A percentile compares a stretch with the other conserved stretches of the same genome.
These are phyloP conservation scores for Hyaloscypha bicolor DNA, from an alignment of 495 filamentous ascomycete genomes.

Conservation along the genomic window DNA sequence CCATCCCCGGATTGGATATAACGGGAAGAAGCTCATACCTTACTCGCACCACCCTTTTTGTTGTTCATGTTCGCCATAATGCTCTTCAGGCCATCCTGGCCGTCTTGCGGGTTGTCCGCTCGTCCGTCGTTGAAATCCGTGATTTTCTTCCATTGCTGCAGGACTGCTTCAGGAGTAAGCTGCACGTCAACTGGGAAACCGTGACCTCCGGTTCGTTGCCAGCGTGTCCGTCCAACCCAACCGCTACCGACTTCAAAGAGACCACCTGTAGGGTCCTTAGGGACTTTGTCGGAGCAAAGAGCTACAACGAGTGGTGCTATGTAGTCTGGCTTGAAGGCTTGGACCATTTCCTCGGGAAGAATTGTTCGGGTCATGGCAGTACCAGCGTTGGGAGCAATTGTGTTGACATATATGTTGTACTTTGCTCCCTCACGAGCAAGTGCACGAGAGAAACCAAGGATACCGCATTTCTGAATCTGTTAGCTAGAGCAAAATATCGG, in stretches of 20 bases:
- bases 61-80: slow-evolving; percentile 94
- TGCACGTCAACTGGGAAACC: slow-evolving; percentile 90
- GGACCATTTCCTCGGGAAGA: slow-evolving; percentile 96
- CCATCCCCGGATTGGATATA: neutral
- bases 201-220: slow-evolving; percentile 90
- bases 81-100: slow-evolving; percentile 74
- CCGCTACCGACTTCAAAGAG: slow-evolving; percentile 97
- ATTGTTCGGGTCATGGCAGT: slow-evolving; percentile 95
- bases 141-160: slow-evolving; percentile 77
- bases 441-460: slow-evolving; percentile 91
- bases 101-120: slow-evolving; percentile 84
- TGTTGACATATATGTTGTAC: slow-evolving; percentile 99
- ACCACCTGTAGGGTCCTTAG: slow-evolving; percentile 79
- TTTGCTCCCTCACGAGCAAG: slow-evolving; percentile 92
- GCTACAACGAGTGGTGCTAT: slow-evolving; percentile 91
- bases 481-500: slow-evolving; percentile 15
- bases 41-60: slow-evolving; percentile 42
- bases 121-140: slow-evolving; percentile 87
- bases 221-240: slow-evolving; percentile 89
- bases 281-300: slow-evolving; percentile 85
- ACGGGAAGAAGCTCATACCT: slow-evolving; percentile 30
- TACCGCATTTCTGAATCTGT: slow-evolving; percentile 75
- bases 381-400: slow-evolving; percentile 95
- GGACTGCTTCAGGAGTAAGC: slow-evolving; percentile 84
- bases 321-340: slow-evolving; percentile 99